Conservation (phyloP, 2,329 filamentous ascomycete species). For the Colletotrichum sp. region DNA sequence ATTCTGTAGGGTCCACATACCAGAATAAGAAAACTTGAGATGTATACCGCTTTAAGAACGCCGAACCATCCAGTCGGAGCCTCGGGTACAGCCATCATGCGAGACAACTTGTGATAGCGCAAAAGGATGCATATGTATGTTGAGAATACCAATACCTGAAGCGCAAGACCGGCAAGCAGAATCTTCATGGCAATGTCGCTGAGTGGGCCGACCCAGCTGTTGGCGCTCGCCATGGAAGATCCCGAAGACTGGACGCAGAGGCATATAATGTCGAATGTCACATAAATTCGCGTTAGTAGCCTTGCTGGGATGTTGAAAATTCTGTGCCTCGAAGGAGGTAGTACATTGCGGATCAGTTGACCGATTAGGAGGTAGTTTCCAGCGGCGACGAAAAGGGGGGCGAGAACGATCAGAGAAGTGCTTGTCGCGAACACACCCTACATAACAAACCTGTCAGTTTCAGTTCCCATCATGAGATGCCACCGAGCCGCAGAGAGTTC, state of each 20-base stretch:
- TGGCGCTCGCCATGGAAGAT: conserved; percentile 44
- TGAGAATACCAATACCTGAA: conserved; percentile 44
- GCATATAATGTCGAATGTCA: conserved; percentile 48
- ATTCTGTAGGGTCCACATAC: conserved; percentile 31
- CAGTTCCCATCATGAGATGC: neutral
- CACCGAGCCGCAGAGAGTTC: too few relatives aligned
- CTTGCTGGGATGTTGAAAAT: conserved; percentile 40
- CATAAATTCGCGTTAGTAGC: conserved; percentile 49
- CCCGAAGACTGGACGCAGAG: conserved; percentile 51
- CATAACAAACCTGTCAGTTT: neutral
- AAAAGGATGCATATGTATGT: conserved; percentile 44
- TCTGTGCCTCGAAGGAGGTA: conserved; percentile 34
- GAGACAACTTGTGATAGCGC: conserved; percentile 39
- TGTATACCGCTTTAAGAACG: conserved; percentile 45
- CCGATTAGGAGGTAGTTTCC: conserved; percentile 57
- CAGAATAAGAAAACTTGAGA: conserved; percentile 49
- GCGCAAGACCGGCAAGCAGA: conserved; percentile 44
- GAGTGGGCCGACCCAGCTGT: conserved; percentile 45
- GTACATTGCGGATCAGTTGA: conserved; percentile 44
- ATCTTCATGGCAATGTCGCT: conserved; percentile 42
- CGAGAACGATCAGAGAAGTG: conserved; percentile 48
- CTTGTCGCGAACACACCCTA: conserved; percentile 42
- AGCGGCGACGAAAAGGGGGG: conserved; percentile 53
- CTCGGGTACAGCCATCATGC: conserved; percentile 20
- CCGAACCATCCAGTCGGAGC: conserved; percentile 40